A percentile compares a stretch with the other conserved stretches of the same genome.
These are phyloP conservation scores for Aspergillus arachidicola DNA, from an alignment of 2,329 filamentous ascomycete genomes.

Conservation along the genomic window DNA sequence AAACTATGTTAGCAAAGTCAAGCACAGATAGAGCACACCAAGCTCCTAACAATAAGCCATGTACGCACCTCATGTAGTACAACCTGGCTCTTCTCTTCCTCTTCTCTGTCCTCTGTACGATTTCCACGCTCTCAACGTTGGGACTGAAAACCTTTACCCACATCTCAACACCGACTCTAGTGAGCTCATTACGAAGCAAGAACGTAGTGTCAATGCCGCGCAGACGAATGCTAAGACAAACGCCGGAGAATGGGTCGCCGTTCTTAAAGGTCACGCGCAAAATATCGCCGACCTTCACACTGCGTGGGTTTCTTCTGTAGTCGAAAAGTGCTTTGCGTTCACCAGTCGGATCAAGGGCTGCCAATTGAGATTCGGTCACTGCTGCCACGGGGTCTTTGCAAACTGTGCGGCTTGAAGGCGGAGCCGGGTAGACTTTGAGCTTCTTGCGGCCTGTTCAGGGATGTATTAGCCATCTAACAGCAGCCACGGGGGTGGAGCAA, in stretches of 20 bases:
- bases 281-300: conserved; percentile 83
- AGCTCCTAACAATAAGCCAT: not conserved
- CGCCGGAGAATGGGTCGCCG: conserved; percentile 86
- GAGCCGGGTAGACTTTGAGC: conserved; percentile 57
- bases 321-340: conserved; percentile 81
- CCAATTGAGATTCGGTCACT: conserved; percentile 70
- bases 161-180: conserved; percentile 89
- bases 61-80: conserved; percentile 76
- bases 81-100: conserved; percentile 82
- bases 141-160: conserved; percentile 96
- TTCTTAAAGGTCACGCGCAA: conserved; percentile 84
- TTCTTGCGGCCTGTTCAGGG: conserved; percentile 45
- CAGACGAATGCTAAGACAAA: conserved; percentile 82
- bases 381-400: conserved; percentile 66
- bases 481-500: not conserved
- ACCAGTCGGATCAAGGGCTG: conserved; percentile 79
- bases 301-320: conserved; percentile 70
- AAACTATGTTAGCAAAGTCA: conserved; percentile 13
- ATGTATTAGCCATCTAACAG: not conserved
- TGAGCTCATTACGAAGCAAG: conserved; percentile 81
- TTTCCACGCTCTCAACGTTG: conserved; percentile 85
- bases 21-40: not conserved
- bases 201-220: conserved; percentile 89
- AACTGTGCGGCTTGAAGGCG: conserved; percentile 34
- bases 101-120: conserved; percentile 84